phyloP scores from a whole-genome alignment of 768 basidiomycete genomes.

The Pulveroboletus frians region DNA sequence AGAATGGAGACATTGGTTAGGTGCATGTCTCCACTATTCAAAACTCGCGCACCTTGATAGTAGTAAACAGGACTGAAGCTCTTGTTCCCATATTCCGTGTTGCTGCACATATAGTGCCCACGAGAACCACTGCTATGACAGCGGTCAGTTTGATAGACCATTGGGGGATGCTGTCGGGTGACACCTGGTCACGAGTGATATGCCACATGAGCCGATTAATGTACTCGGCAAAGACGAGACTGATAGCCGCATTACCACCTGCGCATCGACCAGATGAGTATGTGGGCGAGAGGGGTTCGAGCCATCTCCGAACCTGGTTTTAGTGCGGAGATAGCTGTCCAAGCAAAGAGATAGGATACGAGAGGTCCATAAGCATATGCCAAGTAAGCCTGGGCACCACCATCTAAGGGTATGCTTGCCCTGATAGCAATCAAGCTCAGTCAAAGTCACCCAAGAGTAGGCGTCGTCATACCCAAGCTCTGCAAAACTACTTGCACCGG shows the following conservation, averaged over 20 bases:
- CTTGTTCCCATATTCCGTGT: constrained; percentile 74
- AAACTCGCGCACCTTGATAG: constrained; percentile 59
- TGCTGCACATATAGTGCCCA: constrained; percentile 74
- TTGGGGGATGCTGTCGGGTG: constrained; percentile 75
- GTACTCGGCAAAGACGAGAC: constrained; percentile 89
- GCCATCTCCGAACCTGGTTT: constrained; percentile 58
- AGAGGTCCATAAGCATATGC: constrained; percentile 85
- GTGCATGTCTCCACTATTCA: background rate
- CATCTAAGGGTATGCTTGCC: constrained; percentile 37
- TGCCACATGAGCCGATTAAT: constrained; percentile 86
- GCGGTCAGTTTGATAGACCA: constrained; percentile 92
- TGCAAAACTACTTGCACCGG: constrained; percentile 90
- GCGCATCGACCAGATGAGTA: constrained; percentile 4
- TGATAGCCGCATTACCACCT: constrained; percentile 80
- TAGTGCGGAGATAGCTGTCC: constrained; percentile 87
- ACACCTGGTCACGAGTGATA: constrained; percentile 60
- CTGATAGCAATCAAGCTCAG: constrained; percentile 6
- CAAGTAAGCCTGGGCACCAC: constrained; percentile 73
- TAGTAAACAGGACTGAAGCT: constrained; percentile 82
- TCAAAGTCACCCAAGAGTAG: background rate
- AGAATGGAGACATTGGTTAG: background rate
- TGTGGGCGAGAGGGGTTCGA: background rate
- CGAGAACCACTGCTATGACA: constrained; percentile 59
- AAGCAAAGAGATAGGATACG: constrained; percentile 87
- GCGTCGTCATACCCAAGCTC: constrained; percentile 68